phyloP scores from a whole-genome alignment of 768 basidiomycete genomes.

The Pholiota microspora region DNA sequence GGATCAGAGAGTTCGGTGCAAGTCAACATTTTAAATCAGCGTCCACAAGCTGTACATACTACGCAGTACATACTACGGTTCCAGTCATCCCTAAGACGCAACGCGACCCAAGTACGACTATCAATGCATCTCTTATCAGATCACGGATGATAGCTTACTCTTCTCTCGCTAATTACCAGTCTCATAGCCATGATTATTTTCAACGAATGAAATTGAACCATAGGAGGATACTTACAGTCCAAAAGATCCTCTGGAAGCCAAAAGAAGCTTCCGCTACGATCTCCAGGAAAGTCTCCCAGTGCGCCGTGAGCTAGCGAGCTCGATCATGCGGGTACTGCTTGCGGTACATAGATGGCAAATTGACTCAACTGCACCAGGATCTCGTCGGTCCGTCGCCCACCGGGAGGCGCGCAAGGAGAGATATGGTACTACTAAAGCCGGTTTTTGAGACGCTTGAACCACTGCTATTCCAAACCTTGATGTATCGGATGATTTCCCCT shows the following conservation, averaged over 20 bases:
- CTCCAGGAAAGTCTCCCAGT: too few species aligned
- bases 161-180: too few species aligned
- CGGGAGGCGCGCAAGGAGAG: not conserved
- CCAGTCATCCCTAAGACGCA: not conserved
- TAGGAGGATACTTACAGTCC: too few species aligned
- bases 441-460: not conserved
- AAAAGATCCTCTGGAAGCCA: too few species aligned
- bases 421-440: not conserved
- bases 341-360: not conserved
- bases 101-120: too few species aligned
- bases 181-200: too few species aligned
- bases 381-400: not conserved
- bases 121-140: too few species aligned
- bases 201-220: too few species aligned
- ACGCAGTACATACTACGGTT: not conserved
- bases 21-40: not conserved
- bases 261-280: too few species aligned
- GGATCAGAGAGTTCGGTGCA: too few species aligned
- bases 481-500: not conserved
- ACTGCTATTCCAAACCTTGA: not conserved
- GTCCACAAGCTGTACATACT: not conserved
- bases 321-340: not conserved
- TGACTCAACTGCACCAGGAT: not conserved
- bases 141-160: too few species aligned
- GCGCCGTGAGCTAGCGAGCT: too few species aligned